A percentile compares a stretch with the other conserved stretches of the same genome.
phyloP scores from a whole-genome alignment of 805 yeast genomes.

The Suhomyces vadensis region DNA sequence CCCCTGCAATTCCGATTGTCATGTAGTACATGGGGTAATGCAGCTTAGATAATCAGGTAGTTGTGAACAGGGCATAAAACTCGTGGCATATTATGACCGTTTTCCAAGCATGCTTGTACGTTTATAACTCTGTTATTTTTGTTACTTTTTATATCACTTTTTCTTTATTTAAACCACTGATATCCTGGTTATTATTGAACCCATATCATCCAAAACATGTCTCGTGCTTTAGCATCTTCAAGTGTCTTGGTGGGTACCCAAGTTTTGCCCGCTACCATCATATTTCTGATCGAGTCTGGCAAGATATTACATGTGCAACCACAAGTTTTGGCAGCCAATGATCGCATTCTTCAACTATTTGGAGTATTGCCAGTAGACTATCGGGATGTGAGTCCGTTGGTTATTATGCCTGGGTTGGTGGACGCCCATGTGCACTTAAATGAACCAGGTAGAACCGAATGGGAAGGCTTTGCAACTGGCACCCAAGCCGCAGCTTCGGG shows the following conservation, averaged over 20 bases:
- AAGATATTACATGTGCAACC: constrained; percentile 55
- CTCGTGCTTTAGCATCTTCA: constrained; percentile 62
- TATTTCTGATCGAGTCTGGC: constrained; percentile 52
- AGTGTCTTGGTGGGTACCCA: constrained; percentile 53
- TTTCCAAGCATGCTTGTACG: no score
- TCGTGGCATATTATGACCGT: no score
- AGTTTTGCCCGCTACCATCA: constrained; percentile 60
- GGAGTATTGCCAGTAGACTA: constrained; percentile 44
- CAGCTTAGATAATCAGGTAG: no score
- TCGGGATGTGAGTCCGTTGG: constrained; percentile 60
- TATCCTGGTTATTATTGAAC: not conserved
- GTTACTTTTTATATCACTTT: no score
- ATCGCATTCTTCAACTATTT: constrained; percentile 43
- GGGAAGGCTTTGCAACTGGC: constrained; percentile 99
- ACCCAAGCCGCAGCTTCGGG: constrained; percentile 94
- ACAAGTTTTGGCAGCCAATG: constrained; percentile 34
- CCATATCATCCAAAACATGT: constrained; percentile 35
- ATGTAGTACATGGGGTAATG: no score
- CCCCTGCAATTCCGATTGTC: no score
- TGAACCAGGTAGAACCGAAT: constrained; percentile 97
- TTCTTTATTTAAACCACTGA: no score
- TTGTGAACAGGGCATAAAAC: no score
- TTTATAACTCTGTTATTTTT: no score
- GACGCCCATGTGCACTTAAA: constrained; percentile 94
- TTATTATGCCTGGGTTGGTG: constrained; percentile 85